Base-by-base conservation (phyloP, 305 asterid species). In the Fraxinus paxiana region DNA sequence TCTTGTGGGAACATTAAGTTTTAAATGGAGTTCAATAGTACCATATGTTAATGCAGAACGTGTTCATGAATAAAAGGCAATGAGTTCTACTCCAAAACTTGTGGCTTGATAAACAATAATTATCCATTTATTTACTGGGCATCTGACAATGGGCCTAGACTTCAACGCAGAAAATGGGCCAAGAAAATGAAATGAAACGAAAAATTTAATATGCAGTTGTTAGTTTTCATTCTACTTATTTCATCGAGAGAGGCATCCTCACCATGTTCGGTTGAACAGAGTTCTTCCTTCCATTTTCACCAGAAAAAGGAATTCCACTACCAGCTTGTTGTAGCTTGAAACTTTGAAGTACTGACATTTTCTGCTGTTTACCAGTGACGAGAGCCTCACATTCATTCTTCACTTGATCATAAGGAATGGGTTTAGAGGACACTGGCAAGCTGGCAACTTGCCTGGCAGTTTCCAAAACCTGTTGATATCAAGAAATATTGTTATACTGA, bases 361-460 rank as follows among this genome's bases (percentile, higher is more conserved):
- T 88, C 63, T 88, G 84, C 74, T 88, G 90, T 82, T 88, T 88
- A 79, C 91, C 90, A 6, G 83, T 80, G 70, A 88, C 87, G 76
- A 88, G 90, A 75, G 90, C 91, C 82, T 88, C 91, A 38, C 91
- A 88, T 73, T 87, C 88, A 59, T 80, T 82, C 81, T 87, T 88
- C 18, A 88, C 91, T 82, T 87, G 89, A 83, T 88, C 91, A 84
- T 88, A 88, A 22, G 91, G 85, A 35, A 87, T 80, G 10, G 89
- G 89, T 7, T 85, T 83, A 82, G 88, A 82, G 74, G 90, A 85
- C 81, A 82, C 80, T 22, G 91, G 90, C 72, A 80, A 70, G 86
- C 88, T 88, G 81, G 88, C 90, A 76, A 88, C 91, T 78, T 88
- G 89, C 54, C 75, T 86, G 10, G 91, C 91, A 77, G 89, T 88